Percentiles rank a stretch among this genome's conserved stretches.
Evolutionary conservation across 2,329 filamentous ascomycete genomes (phyloP).

Genomic region (Hypoxylon sp.): DNA sequence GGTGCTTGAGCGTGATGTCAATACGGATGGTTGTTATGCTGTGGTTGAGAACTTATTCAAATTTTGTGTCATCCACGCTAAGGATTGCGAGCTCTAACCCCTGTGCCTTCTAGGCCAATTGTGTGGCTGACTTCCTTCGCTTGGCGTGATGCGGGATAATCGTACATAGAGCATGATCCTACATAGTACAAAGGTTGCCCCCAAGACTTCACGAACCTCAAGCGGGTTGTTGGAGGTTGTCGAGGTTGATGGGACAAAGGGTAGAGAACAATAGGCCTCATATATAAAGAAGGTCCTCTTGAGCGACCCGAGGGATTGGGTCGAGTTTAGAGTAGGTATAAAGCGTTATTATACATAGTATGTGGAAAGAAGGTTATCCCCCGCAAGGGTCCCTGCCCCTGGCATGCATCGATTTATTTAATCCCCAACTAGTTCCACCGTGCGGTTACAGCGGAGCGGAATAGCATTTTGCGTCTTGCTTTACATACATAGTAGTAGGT

Average conservation of each 20-base stretch:
- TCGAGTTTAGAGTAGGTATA: slow-evolving; percentile 10
- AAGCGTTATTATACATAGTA: neutral
- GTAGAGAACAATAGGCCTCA: neutral
- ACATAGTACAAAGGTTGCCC: slow-evolving; percentile 5
- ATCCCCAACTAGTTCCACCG: slow-evolving; percentile 28
- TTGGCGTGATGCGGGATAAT: slow-evolving; percentile 27
- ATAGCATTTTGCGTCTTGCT: slow-evolving; percentile 36
- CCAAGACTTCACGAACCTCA: neutral
- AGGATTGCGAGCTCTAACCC: slow-evolving; percentile 45
- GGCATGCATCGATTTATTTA: slow-evolving; percentile 22
- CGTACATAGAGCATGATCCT: slow-evolving; percentile 22
- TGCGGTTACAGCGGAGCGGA: slow-evolving; percentile 38
- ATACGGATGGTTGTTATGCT: neutral
- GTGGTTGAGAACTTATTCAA: slow-evolving; percentile 9
- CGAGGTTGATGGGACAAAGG: neutral
- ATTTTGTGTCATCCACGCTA: slow-evolving; percentile 43
- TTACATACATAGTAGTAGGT: too few relatives aligned
- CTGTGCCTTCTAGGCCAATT: slow-evolving; percentile 36
- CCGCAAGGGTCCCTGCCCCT: slow-evolving; percentile 21
- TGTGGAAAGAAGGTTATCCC: slow-evolving; percentile 5
- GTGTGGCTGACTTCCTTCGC: slow-evolving; percentile 12
- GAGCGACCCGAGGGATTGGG: slow-evolving; percentile 21
- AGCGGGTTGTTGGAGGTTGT: neutral
- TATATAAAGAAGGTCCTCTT: neutral
- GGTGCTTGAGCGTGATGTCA: neutral